Evolutionary conservation across 2,329 filamentous ascomycete genomes (phyloP), one percentile per base, ranked within the genome.

Genomic region (Cordyceps cicadae): DNA sequence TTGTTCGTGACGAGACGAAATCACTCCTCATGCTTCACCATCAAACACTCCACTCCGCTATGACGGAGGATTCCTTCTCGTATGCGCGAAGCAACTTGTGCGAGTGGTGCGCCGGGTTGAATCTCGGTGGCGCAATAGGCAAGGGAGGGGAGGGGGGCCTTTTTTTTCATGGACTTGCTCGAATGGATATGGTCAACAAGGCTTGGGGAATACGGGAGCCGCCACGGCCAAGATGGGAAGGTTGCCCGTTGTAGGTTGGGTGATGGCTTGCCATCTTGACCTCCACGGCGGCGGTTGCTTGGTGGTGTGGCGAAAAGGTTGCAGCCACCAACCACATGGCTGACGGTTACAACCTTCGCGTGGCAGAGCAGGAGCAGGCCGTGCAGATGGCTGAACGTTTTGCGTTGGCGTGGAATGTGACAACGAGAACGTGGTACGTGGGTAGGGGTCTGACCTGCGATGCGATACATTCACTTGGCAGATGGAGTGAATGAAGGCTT

Each of bases 101-200:
- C n/a, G n/a, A n/a, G n/a, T n/a, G n/a, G 24, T 24, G 24, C 24
- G 24, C 24, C 24, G 21, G 21, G 17, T 19, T 21, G 19, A 45
- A 59, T 59, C 48, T 59, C 26, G 56, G 56, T 59, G 56, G 56
- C 56, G 50, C 14, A 59, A 58, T 15, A 21, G 17, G 45, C 46
- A 58, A 51, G 26, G 45, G 49, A 32, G 43, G 45, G 32, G 37
- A 48, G 24, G 54, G 29, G 54, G 34, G 19, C 32, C 12, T 9
- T 29, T 26, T 37, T n/a, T 54, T 55, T 54, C 45, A 21, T 49
- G 54, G 55, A 32, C 24, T 32, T 15, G 39, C 39, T 34, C 39
- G 43, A 24, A 32, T 24, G 41, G 32, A 29, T 45, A 49, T 37
- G 29, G 54, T 48, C 15, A 17, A 32, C 21, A n/a, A 34, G 43